These are phyloP conservation scores for Heterobasidion irregulare DNA, from an alignment of 1,284 basidiomycete genomes.

Conservation along the genomic window DNA sequence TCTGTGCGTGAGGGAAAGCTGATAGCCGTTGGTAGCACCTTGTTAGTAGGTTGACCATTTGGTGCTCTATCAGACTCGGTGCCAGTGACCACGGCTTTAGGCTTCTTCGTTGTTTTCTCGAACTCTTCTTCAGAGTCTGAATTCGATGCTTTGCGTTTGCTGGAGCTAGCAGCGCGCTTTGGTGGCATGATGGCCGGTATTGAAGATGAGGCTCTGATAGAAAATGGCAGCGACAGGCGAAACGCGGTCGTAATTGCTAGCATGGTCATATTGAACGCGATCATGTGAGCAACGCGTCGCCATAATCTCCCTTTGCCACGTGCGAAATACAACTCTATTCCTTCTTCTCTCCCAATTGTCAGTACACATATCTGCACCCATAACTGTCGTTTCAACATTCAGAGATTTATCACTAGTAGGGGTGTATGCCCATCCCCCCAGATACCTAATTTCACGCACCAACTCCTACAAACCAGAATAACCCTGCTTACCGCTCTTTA, in stretches of 20 bases:
- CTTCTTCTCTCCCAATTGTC: not conserved
- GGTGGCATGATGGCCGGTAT: conserved; percentile 18
- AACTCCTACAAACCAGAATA: not conserved
- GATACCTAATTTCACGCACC: not conserved
- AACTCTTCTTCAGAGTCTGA: conserved; percentile 14
- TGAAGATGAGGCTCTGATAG: not conserved
- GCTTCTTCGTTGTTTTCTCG: conserved; percentile 12
- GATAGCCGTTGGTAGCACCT: conserved; percentile 57
- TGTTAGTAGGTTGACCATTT: conserved; percentile 64
- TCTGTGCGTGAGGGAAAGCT: conserved; percentile 41
- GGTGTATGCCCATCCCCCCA: too few relatives aligned
- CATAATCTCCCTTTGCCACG: not conserved
- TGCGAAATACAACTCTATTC: not conserved
- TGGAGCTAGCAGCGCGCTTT: conserved; percentile 20
- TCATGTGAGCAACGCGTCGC: not conserved
- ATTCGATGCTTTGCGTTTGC: conserved; percentile 18
- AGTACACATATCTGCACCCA: not conserved
- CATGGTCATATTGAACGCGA: not conserved
- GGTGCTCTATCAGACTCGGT: conserved; percentile 11
- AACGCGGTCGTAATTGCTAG: not conserved
- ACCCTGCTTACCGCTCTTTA: too few relatives aligned
- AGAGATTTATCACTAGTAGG: not conserved
- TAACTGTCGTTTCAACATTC: not conserved
- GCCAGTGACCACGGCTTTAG: conserved; percentile 9
- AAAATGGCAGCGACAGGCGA: not conserved